Base-by-base conservation (phyloP, 2,329 filamentous ascomycete genomes). In the Monosporascus sp. region DNA sequence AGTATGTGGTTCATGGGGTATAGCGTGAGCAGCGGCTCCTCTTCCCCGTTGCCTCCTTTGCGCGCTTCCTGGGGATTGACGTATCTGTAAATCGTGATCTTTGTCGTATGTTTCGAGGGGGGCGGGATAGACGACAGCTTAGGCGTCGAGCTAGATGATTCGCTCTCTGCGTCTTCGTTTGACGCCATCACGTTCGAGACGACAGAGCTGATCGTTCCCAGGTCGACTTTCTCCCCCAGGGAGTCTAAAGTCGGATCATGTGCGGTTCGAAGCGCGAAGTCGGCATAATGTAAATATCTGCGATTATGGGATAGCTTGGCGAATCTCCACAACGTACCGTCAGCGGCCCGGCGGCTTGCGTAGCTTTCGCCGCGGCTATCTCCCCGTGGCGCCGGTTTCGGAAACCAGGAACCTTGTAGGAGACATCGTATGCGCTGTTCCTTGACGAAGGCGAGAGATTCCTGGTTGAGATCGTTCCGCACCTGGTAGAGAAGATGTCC, bases 371-470 rank as follows among this genome's bases (percentile, higher is more conserved):
- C 57, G 66, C 68, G 50, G 70, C 77, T 63, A 61, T 73, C 59
- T 76, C 81, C 67, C 65, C 71, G 64, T 69, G 74, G 68, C 11
- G 71, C 65, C 5, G 79, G 70, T 70, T 79, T 72, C 67, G 74
- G 69, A 73, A 97, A 99, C 94, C 94, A 99, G 9, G 88, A 86
- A 7, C 94, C 94, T 60, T 90, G 82, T 4, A 97, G 80, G 39
- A 99, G 76, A 67, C 92, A 97, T 51, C 94, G 82, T 56, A 97
- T 89, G 38, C 94, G 85, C 70, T 99, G 94, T 73, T 99, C 94
- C 71, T 96, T 97, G 71, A 97, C 89, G 66, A 99, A 99, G 65
- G 96, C 90, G 51, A 97, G 74, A 11, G 93, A 91, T 70, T 99
- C 94, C 63, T 93, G 86, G 61, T 90, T 88, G 45, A 97, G 79